Conservation (phyloP, 208 protist genomes). For the Zelonia costaricensis region DNA sequence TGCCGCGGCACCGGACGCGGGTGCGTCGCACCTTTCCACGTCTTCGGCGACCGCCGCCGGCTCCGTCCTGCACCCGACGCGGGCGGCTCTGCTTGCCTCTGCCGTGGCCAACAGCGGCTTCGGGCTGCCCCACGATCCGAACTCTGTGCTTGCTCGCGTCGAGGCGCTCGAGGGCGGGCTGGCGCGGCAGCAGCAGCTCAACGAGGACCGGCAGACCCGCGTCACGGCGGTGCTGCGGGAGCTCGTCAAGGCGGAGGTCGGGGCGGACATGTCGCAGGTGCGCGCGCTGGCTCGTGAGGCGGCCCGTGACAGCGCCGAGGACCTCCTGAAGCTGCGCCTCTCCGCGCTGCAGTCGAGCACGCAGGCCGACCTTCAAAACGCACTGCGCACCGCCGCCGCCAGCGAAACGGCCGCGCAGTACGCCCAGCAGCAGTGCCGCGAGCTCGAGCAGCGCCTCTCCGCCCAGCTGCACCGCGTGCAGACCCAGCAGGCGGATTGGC, state of each 20-base stretch:
- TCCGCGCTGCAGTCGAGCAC: conserved; percentile 48
- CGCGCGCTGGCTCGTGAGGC: conserved; percentile 73
- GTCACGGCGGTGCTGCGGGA: conserved; percentile 40
- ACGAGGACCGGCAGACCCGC: conserved; percentile 53
- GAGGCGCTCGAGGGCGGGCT: conserved; percentile 52
- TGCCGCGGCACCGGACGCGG: not conserved
- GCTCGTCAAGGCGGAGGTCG: conserved; percentile 55
- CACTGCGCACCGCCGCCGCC: conserved; percentile 44
- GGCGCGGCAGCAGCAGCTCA: conserved; percentile 40
- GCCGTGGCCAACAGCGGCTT: conserved; percentile 19
- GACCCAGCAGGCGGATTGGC: conserved; percentile 18
- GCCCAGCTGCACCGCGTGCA: conserved; percentile 29
- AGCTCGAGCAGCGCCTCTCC: conserved; percentile 17
- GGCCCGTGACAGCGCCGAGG: conserved; percentile 62
- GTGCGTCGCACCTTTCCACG: not conserved
- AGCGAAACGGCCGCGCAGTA: conserved; percentile 39
- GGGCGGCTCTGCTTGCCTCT: not conserved
- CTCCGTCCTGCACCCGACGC: not conserved
- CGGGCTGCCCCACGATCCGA: not conserved
- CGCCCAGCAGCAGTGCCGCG: conserved; percentile 25
- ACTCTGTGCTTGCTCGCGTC: conserved; percentile 34
- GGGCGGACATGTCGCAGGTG: conserved; percentile 65
- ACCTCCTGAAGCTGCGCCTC: conserved; percentile 60
- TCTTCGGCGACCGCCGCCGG: not conserved
- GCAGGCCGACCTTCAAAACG: conserved; percentile 50